These are phyloP conservation scores for Ustilago sp. DNA, from an alignment of 1,284 basidiomycete species.

Conservation along the genomic window DNA sequence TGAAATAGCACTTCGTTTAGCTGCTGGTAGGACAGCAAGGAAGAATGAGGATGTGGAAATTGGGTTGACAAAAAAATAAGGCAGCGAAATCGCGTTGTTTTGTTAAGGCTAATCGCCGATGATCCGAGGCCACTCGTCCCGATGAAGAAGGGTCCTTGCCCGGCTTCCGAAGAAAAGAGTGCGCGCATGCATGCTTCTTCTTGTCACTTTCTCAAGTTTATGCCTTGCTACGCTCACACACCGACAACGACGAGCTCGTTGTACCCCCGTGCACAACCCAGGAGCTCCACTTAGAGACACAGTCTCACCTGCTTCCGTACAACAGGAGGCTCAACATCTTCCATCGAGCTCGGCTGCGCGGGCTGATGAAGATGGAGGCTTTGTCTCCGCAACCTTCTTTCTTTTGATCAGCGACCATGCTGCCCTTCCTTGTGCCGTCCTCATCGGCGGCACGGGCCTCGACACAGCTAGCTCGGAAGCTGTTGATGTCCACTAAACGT, in stretches of 20 bases:
- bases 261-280: too few species aligned
- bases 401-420: constrained; percentile 21
- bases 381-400: background rate
- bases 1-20: too few species aligned
- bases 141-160: constrained; percentile 1
- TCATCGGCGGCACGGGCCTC: constrained; percentile 7
- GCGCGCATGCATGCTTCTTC: background rate
- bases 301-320: too few species aligned
- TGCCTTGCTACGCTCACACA: background rate
- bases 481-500: background rate
- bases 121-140: background rate
- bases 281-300: too few species aligned
- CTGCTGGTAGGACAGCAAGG: background rate
- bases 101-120: constrained; percentile 4
- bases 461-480: constrained; percentile 4
- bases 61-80: background rate
- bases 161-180: constrained; percentile 6
- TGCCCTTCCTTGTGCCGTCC: constrained; percentile 15
- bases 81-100: background rate
- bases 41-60: background rate
- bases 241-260: background rate
- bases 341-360: background rate
- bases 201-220: background rate
- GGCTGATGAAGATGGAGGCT: constrained; percentile 17
- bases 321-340: background rate